Evolutionary conservation across 1,139 yeast species (phyloP), one percentile per base, ranked within the genome.

Genomic region (Magnusiomyces sp.): DNA sequence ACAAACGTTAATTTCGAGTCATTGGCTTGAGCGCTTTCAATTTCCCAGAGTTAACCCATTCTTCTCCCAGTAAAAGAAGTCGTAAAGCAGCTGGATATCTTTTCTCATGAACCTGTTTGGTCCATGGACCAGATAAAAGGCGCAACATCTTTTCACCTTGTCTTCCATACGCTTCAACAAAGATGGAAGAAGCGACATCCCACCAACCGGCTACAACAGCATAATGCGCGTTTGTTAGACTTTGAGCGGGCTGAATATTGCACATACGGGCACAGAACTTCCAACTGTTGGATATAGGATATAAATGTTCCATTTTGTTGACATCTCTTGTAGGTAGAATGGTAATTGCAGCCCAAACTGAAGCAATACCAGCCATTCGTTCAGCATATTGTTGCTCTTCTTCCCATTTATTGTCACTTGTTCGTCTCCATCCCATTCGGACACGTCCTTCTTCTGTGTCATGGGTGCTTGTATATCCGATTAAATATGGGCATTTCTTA

Each of bases 371-470:
- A 10, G 85, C 79, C 54, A 92, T 76, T 48, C 98, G 71, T 65
- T 92, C 97, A 59, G 83, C 82, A 60, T 92, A 89, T 52, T 79
- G 76, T 2, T 74, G 75, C 37, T 80, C 82, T 37, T 80, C 83
- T 66, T 90, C 97, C 95, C 95, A 89, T 31, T 58, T 62, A 16
- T 31, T 31, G 4, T 75, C 85, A 2, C 70, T 70, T 45, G 70
- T 71, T 45, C 86, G 72, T 57, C 78, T 81, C 89, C 95, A 92
- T 1, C 97, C 98, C 96, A 92, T 88, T 45, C 83, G 72, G 10
- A 66, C 57, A 50, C 96, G 72, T 4, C 96, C 97, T 58, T 83
- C 84, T 58, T 83, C 96, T 0, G 96, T 85, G 51, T 83, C 88
- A 33, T 84, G 78, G 1, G 74, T 55, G 59, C 94, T 81, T 1